Evolutionary conservation across 1,139 yeast genomes (phyloP).

Genomic region (Candida mesenterica): DNA sequence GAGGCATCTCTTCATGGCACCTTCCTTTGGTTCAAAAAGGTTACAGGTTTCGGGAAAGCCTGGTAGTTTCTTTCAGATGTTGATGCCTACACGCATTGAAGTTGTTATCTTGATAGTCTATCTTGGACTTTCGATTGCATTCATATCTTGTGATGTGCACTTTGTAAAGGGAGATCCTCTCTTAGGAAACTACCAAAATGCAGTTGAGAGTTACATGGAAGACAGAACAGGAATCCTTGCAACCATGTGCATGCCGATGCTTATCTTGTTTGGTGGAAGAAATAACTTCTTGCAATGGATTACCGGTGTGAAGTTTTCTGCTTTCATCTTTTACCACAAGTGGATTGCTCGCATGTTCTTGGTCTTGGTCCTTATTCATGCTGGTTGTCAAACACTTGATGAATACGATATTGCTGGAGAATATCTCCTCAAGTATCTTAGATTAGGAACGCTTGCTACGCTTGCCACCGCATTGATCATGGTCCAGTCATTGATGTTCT

Average conservation of each 20-base stretch:
- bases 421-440: conserved; percentile 21
- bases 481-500: conserved; percentile 33
- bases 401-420: conserved; percentile 6
- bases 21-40: conserved; percentile 20
- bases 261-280: conserved; percentile 42
- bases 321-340: conserved; percentile 37
- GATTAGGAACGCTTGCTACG: conserved; percentile 34
- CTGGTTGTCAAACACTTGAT: conserved; percentile 34
- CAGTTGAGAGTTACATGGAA: conserved; percentile 26
- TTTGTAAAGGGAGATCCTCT: conserved; percentile 26
- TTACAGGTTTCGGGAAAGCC: conserved; percentile 18
- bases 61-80: conserved; percentile 7
- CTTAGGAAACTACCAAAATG: conserved; percentile 15
- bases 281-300: conserved; percentile 43
- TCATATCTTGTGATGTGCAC: conserved; percentile 18
- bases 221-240: conserved; percentile 35
- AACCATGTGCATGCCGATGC: conserved; percentile 30
- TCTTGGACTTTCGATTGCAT: conserved; percentile 6
- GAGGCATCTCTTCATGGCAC: conserved; percentile 28
- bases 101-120: conserved; percentile 20
- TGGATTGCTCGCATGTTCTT: conserved; percentile 38
- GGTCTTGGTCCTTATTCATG: conserved; percentile 30
- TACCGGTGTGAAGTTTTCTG: conserved; percentile 37
- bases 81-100: conserved; percentile 17
- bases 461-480: conserved; percentile 34